Evolutionary conservation across 2,329 filamentous ascomycete genomes (phyloP), one percentile per base, ranked within the genome.

Genomic region (Apiospora hydei): DNA sequence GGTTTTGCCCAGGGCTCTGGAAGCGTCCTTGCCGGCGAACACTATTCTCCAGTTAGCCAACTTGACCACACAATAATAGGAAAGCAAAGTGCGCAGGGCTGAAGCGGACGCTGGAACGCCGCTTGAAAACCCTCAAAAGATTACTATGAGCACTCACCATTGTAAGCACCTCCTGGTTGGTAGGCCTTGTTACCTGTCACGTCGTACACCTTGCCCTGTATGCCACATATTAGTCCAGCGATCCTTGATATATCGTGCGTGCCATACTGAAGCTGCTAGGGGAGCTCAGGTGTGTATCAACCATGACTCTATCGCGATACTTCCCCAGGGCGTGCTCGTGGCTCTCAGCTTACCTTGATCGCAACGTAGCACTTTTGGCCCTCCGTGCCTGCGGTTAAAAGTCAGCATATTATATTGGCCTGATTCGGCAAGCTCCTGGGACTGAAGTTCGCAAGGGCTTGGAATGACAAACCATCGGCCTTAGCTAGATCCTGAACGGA

Each of bases 11-110:
- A 99, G 89, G 8, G 95, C 96, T 74, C 94, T 91, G n/a, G 96
- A 98, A 38, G 96, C 93, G 79, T 99, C 97, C 80, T 97, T 97
- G 74, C 96, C 96, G 2, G 94, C 93, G 80, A 99, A 99, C 26
- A 98, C 96, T 99, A 76, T 57, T 64, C 49, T 67, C 18, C 71
- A 8, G 72, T 78, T 70, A 76, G 74, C 73, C 75, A 74, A 73
- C 75, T 74, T 71, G 30, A 8, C 4, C 53, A 38, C 7, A 34
- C 18, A 51, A 26, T 18, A 51, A 24, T 26, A 3, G n/a, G 46
- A n/a, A n/a, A n/a, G 21, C 21, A n/a, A n/a, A 24, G n/a, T 4
- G 13, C n/a, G 47, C 21, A 24, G n/a, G n/a, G 47, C n/a, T 3
- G n/a, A 4, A 4, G 47, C 13, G 7, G 47, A 13, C 8, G n/a